These are phyloP conservation scores for Bruguiera gymnorhiza DNA, from an alignment of 345 rosid genomes.

Conservation along the genomic window DNA sequence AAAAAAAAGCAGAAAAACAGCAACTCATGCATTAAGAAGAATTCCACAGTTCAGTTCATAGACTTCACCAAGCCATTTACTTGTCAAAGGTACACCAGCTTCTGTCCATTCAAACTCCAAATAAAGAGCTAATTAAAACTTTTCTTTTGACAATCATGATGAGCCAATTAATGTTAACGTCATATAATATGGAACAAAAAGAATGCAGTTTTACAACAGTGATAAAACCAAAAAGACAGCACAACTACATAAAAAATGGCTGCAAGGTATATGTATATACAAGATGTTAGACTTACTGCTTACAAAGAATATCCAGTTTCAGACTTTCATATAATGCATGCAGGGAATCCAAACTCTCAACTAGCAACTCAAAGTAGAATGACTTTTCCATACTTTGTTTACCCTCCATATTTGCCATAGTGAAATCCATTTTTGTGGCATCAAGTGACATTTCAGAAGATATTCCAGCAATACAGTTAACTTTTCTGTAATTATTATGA, in stretches of 20 bases:
- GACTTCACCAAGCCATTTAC: neutral
- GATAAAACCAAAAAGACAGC: neutral
- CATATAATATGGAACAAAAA: neutral
- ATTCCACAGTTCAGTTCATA: neutral
- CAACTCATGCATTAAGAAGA: too few relatives aligned
- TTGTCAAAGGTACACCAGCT: too few relatives aligned
- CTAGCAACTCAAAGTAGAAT: slow-evolving; percentile 48
- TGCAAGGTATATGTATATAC: neutral
- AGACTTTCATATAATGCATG: slow-evolving; percentile 94
- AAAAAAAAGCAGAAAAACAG: neutral
- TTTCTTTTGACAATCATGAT: neutral
- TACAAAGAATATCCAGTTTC: slow-evolving; percentile 86
- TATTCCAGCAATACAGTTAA: slow-evolving; percentile 33
- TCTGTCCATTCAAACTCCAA: too few relatives aligned
- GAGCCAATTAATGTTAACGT: neutral
- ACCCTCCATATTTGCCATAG: slow-evolving; percentile 32
- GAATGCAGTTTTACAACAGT: too few relatives aligned
- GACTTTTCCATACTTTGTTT: slow-evolving; percentile 36
- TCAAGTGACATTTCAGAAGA: slow-evolving; percentile 32
- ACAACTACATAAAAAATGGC: too few relatives aligned
- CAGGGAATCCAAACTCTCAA: slow-evolving; percentile 63
- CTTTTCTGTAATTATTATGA: slow-evolving; percentile 63
- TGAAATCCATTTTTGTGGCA: slow-evolving; percentile 29
- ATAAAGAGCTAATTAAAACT: too few relatives aligned
- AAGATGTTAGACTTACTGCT: slow-evolving; percentile 46